Evolutionary conservation across 768 basidiomycete species (phyloP).

Genomic region (Sarcomyxa edulis): DNA sequence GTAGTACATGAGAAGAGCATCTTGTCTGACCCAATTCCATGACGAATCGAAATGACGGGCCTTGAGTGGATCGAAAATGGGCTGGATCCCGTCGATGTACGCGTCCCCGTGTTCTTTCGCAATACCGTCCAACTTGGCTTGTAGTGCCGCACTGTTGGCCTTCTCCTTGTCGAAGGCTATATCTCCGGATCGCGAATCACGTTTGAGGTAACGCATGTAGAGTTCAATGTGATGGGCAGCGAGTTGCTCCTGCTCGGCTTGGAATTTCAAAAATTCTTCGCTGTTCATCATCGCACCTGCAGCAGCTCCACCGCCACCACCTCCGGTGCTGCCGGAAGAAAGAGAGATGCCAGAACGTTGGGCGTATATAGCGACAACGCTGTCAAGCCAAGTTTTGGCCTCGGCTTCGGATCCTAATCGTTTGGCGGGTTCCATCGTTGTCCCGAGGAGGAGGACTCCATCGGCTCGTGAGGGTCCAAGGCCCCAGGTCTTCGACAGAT

Average conservation of each 20-base stretch:
- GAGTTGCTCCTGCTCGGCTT: constrained; percentile 87
- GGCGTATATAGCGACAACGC: constrained; percentile 79
- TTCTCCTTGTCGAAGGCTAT: constrained; percentile 86
- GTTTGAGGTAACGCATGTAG: constrained; percentile 93
- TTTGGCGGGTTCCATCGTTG: constrained; percentile 92
- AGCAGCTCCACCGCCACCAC: constrained; percentile 52
- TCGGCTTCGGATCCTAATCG: constrained; percentile 88
- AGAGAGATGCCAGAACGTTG: constrained; percentile 86
- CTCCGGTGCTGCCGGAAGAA: constrained; percentile 59
- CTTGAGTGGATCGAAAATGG: constrained; percentile 90
- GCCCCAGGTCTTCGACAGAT: constrained; percentile 93
- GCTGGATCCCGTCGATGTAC: constrained; percentile 94
- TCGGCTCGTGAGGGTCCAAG: constrained; percentile 89
- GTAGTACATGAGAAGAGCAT: constrained; percentile 94
- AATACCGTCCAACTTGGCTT: constrained; percentile 85
- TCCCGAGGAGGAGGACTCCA: constrained; percentile 83
- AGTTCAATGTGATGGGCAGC: constrained; percentile 92
- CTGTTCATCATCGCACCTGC: constrained; percentile 94
- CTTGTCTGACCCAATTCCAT: constrained; percentile 99
- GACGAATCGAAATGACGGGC: constrained; percentile 98
- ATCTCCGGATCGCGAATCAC: constrained; percentile 90
- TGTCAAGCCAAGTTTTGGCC: constrained; percentile 91
- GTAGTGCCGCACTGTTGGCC: constrained; percentile 63
- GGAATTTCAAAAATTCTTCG: constrained; percentile 97
- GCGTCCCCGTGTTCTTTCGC: constrained; percentile 87